Evolutionary conservation across 1,139 yeast species (phyloP).

Genomic region (Groenewaldozyma auringiensis): DNA sequence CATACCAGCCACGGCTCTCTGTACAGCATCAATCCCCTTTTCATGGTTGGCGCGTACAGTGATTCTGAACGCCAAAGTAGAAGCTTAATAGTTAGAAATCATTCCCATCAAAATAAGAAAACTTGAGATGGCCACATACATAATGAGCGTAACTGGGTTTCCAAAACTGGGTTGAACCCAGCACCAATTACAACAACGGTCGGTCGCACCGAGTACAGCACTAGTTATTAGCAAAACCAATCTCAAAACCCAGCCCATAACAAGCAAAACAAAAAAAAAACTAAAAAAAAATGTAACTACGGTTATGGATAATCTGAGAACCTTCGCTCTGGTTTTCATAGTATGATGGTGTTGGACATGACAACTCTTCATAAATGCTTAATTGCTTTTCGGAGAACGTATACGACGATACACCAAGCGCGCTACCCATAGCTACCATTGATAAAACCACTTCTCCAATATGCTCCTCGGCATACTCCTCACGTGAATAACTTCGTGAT

Average conservation of each 20-base stretch:
- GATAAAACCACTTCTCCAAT: background rate
- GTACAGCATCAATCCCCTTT: background rate
- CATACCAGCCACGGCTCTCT: background rate
- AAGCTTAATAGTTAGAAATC: too few relatives aligned
- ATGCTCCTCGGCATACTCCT: background rate
- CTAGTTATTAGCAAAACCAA: background rate
- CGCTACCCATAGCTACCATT: background rate
- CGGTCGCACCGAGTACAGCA: conserved; percentile 1
- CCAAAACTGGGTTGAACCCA: background rate
- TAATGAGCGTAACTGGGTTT: background rate
- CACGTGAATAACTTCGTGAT: background rate
- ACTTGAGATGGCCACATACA: background rate
- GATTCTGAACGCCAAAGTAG: background rate
- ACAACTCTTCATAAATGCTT: background rate
- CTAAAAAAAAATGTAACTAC: background rate
- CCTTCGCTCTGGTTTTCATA: conserved; percentile 1
- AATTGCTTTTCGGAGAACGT: background rate
- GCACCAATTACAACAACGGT: background rate
- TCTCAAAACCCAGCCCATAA: too few relatives aligned
- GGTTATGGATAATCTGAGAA: background rate
- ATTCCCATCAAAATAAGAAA: too few relatives aligned
- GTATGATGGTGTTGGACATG: background rate
- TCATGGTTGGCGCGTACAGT: background rate
- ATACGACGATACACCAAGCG: background rate
- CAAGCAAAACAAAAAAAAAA: background rate